phyloP scores from a whole-genome alignment of 495 filamentous ascomycete genomes.

The Neurospora discreta region DNA sequence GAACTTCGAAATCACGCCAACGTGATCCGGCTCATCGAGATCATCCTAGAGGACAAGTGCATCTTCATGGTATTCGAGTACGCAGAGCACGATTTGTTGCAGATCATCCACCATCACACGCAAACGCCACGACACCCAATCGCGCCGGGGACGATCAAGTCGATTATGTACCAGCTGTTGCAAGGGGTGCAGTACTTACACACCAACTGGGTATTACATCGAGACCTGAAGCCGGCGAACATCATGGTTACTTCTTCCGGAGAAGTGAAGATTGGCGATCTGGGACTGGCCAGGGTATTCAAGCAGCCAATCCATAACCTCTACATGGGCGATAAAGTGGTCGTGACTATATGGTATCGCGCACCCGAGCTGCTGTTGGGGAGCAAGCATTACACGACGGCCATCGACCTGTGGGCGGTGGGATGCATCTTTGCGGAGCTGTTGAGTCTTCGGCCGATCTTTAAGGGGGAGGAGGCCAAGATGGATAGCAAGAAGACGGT shows the following conservation, averaged over 20 bases:
- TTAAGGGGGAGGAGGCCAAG: constrained; percentile 98
- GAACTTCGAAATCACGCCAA: constrained; percentile 74
- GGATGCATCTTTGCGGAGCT: constrained; percentile 98
- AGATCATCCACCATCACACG: constrained; percentile 97
- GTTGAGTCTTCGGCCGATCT: constrained; percentile 82
- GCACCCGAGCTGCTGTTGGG: constrained; percentile 90
- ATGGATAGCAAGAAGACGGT: constrained; percentile 97
- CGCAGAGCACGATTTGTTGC: constrained; percentile 90
- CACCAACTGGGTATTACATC: constrained; percentile 93
- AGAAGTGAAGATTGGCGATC: constrained; percentile 86
- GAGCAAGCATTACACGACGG: constrained; percentile 86
- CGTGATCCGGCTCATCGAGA: constrained; percentile 85
- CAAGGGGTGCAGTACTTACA: constrained; percentile 93
- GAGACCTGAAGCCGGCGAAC: constrained; percentile 94
- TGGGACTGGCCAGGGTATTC: constrained; percentile 85
- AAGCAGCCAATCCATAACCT: constrained; percentile 86
- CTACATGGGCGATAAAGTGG: constrained; percentile 92
- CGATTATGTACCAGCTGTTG: constrained; percentile 86
- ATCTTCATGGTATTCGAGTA: constrained; percentile 99
- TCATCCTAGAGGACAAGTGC: constrained; percentile 96
- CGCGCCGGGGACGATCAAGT: constrained; percentile 76
- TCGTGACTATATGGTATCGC: constrained; percentile 99
- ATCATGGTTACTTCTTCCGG: constrained; percentile 93
- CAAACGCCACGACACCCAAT: constrained; percentile 79
- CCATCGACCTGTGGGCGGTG: constrained; percentile 94